Evolutionary conservation across 164 flowering plant species (phyloP), one percentile per base, ranked within the genome.

Genomic region (Magnolia kwangsiensis): DNA sequence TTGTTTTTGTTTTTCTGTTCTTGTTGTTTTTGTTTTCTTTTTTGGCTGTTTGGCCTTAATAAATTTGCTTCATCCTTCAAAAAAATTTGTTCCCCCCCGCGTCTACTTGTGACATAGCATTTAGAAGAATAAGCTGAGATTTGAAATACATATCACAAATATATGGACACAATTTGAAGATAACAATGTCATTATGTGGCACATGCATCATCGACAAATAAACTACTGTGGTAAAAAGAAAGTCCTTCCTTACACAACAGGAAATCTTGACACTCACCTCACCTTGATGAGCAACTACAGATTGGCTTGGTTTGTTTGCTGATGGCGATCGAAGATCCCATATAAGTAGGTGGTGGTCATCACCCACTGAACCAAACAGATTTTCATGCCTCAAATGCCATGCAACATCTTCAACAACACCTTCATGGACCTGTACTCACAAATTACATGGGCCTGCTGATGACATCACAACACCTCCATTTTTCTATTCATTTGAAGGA

Each of bases 331-430:
- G 89, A 16, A 89, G 83, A 81, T 95, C 99, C 99, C 99, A 95
- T 77, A 93, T 82, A 74, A 89, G 91, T 73, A 95, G 81, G 82
- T 92, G 87, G 11, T 88, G 96, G 84, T 95, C 99, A 89, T 95
- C 98, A 72, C 99, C 99, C 81, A 91, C 98, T 2, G 99, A 95
- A 75, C 99, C 99, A 89, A 95, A 95, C 50, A 93, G 81, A 75
- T 93, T 85, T 72, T 93, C 99, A 75, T 93, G 96, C 83, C 93
- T 92, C 79, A 88, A 77, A 86, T 95, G 99, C 99, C 99, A 95
- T 23, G 99, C 92, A 18, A 95, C 99, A 89, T 95, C 99, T 80
- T 95, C 98, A 2, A 95, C 99, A 51, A 92, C 99, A 73, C 96
- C 98, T 86, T 95, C 99, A 87, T 93, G 99, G 72, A 89, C 91